Base-by-base conservation (phyloP, 768 basidiomycete species). In the Coprinellus micaceus region DNA sequence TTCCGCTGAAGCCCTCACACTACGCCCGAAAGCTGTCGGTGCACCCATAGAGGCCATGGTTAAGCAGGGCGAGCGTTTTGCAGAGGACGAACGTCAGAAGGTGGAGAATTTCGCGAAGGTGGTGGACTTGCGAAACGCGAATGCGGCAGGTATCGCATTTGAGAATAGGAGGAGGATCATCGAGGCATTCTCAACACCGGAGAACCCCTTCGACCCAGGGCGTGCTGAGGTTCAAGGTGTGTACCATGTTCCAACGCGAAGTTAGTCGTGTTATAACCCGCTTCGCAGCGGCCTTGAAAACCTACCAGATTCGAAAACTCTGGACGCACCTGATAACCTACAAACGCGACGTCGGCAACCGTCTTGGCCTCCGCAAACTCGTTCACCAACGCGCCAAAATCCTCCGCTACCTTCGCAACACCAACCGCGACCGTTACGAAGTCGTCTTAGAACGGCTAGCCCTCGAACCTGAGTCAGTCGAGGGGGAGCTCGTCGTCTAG, bases 211-310 rank as follows among this genome's bases (percentile, higher is more conserved):
- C 57, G 90, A 95, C 68, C 77, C 94, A 0, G 95, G 94, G 40
- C 77, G 89, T 40, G 79, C 91, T 1, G 92, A 94, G 65, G 94
- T 97, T 0, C 95, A 97, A 80, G 93, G 95, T 93, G 66, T 58
- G 82, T 62, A n/a, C n/a, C n/a, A 39, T 50, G 39, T 40, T 2
- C 52, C 36, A 40, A 17, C 17, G 9, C 25, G 2, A 17, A 41
- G 25, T 24, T 12, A 28, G 9, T 37, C 43, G 26, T 28, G 49
- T 50, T 22, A 9, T 37, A 17, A n/a, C n/a, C n/a, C n/a, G n/a
- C n/a, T n/a, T n/a, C n/a, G 10, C 62, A 98, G 96, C 87, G 56
- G 96, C 96, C 1, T 74, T 98, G 25, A 67, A 94, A 56, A 98
- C 96, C 1, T 81, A 87, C 64, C 80, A 84, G 68, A 96, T 98